Evolutionary conservation across 768 basidiomycete genomes (phyloP).

Genomic region (Xerocomellus amylosporus): DNA sequence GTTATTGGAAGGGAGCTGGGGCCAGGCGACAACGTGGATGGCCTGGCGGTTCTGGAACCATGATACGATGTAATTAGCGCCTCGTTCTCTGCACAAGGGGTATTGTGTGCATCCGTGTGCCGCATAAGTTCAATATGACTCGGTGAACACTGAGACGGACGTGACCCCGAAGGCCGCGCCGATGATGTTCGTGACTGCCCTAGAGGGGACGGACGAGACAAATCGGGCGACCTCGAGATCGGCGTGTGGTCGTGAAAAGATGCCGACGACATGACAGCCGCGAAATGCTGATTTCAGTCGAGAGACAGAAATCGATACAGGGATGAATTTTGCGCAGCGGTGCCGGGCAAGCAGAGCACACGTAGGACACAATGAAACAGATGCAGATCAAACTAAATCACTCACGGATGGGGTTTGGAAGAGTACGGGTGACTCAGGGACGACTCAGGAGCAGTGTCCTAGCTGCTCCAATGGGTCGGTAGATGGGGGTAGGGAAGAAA

Average conservation of each 20-base stretch:
- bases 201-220: constrained; percentile 31
- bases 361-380: constrained; percentile 32
- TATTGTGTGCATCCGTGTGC: constrained; percentile 24
- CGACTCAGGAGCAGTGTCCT: constrained; percentile 18
- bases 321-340: constrained; percentile 17
- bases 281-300: constrained; percentile 28
- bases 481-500: constrained; percentile 19
- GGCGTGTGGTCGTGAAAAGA: constrained; percentile 12
- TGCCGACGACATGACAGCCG: constrained; percentile 15
- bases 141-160: constrained; percentile 20
- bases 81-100: constrained; percentile 36
- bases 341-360: constrained; percentile 23
- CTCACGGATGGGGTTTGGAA: constrained; percentile 22
- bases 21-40: constrained; percentile 49
- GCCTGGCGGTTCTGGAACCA: constrained; percentile 55
- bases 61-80: constrained; percentile 42
- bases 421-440: constrained; percentile 21
- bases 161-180: constrained; percentile 24
- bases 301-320: constrained; percentile 28
- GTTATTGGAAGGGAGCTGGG: constrained; percentile 24
- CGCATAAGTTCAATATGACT: constrained; percentile 20
- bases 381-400: constrained; percentile 25
- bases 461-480: constrained; percentile 17
- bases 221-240: constrained; percentile 30
- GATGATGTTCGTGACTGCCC: constrained; percentile 33